Evolutionary conservation across 164 flowering plant species (phyloP).

Genomic region (Vitis riparia): DNA sequence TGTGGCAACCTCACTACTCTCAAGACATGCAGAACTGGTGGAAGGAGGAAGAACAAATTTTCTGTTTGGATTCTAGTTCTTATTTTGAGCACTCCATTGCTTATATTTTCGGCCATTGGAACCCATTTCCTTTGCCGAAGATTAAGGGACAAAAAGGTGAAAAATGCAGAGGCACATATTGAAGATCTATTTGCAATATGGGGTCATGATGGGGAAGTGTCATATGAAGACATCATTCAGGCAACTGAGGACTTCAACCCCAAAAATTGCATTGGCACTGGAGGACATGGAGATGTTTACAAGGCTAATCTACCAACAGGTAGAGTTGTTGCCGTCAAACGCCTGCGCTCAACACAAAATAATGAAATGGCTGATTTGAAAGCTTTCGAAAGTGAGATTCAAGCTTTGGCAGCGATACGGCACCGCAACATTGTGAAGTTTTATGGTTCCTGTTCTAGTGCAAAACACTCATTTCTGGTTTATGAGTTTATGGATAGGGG

Average conservation of each 20-base stretch:
- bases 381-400: too few species aligned
- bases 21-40: background rate
- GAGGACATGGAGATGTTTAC: conserved; percentile 26
- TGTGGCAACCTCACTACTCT: conserved; percentile 17
- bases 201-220: conserved; percentile 16
- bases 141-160: background rate
- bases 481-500: too few species aligned
- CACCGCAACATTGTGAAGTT: too few species aligned
- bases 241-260: conserved; percentile 19
- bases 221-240: conserved; percentile 17
- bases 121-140: background rate
- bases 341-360: too few species aligned
- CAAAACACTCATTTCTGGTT: too few species aligned
- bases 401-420: too few species aligned
- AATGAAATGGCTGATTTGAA: too few species aligned
- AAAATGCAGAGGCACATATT: background rate
- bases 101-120: too few species aligned
- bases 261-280: conserved; percentile 15
- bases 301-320: conserved; percentile 7
- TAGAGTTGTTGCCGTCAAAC: too few species aligned
- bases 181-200: conserved; percentile 8
- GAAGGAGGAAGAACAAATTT: too few species aligned
- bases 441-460: too few species aligned
- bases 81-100: too few species aligned
- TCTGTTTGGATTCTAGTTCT: background rate